phyloP scores from a whole-genome alignment of 2,329 filamentous ascomycete species.

The Emmonsia crescens region DNA sequence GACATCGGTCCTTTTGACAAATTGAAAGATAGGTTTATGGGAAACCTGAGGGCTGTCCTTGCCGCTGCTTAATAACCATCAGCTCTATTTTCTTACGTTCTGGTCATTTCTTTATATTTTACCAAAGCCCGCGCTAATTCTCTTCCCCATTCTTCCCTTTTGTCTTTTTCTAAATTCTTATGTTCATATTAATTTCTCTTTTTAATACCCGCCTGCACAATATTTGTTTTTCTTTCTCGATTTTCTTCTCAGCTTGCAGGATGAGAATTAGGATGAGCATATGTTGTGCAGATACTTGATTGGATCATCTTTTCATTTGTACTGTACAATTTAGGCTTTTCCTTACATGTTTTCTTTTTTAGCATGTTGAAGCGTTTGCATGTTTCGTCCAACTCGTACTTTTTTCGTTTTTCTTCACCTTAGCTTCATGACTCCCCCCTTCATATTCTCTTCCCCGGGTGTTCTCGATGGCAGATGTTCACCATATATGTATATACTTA shows the following conservation, averaged over 20 bases:
- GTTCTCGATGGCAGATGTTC: neutral
- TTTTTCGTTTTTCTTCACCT: neutral
- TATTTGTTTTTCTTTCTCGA: neutral
- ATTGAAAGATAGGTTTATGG: conserved; percentile 9
- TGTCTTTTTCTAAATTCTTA: neutral
- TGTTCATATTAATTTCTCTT: neutral
- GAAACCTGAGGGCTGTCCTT: conserved; percentile 10
- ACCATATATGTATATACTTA: neutral
- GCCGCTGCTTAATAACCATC: conserved; percentile 3
- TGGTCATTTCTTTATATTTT: neutral
- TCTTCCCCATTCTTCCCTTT: neutral
- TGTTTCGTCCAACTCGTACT: neutral
- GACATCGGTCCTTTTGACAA: conserved; percentile 6
- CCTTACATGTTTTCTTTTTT: neutral
- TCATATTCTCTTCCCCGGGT: no score
- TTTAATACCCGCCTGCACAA: neutral
- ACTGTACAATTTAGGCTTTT: neutral
- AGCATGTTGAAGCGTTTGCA: neutral
- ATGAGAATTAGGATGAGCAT: neutral
- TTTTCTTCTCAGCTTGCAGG: neutral
- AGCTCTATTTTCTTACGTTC: neutral
- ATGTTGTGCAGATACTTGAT: neutral
- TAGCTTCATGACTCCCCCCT: neutral
- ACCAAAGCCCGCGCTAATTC: neutral
- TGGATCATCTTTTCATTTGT: neutral